Evolutionary conservation across 257 asterid genomes (phyloP).

Genomic region (Ligustrum vulgare): DNA sequence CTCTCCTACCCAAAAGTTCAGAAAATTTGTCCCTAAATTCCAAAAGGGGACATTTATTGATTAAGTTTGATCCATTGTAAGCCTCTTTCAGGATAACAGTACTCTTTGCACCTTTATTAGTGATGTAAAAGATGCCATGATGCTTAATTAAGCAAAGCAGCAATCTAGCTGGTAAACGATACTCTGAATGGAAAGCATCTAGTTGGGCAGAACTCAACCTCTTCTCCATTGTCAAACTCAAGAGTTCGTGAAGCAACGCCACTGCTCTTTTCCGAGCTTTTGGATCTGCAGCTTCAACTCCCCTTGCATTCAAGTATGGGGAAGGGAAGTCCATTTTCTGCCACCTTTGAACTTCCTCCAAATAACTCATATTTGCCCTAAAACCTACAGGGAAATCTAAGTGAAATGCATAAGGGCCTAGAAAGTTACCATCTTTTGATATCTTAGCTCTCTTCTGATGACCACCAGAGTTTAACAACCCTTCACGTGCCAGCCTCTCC

Average conservation of each 20-base stretch:
- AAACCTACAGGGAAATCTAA: conserved; percentile 76
- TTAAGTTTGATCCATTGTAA: conserved; percentile 66
- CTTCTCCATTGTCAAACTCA: too few species aligned
- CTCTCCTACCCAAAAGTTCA: conserved; percentile 62
- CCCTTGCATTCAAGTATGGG: conserved; percentile 85
- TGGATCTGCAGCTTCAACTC: conserved; percentile 62
- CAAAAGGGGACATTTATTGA: conserved; percentile 63
- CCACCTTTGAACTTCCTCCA: conserved; percentile 77
- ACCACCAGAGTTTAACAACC: too few species aligned
- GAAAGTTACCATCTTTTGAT: conserved; percentile 49
- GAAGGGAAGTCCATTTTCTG: conserved; percentile 94
- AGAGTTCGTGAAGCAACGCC: conserved; percentile 74
- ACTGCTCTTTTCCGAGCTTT: conserved; percentile 80
- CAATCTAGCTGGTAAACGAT: too few species aligned
- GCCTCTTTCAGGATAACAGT: conserved; percentile 38
- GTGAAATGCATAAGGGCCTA: conserved; percentile 67
- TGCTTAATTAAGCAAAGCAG: too few species aligned
- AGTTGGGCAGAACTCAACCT: too few species aligned
- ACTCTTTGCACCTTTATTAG: too few species aligned
- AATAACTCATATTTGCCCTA: conserved; percentile 81
- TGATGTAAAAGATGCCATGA: too few species aligned
- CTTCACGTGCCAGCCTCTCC: too few species aligned
- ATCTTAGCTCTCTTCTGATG: too few species aligned
- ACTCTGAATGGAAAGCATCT: too few species aligned
- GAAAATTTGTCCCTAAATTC: conserved; percentile 57